phyloP scores from a whole-genome alignment of 2,329 filamentous ascomycete genomes.

The Cladosporium sp. region DNA sequence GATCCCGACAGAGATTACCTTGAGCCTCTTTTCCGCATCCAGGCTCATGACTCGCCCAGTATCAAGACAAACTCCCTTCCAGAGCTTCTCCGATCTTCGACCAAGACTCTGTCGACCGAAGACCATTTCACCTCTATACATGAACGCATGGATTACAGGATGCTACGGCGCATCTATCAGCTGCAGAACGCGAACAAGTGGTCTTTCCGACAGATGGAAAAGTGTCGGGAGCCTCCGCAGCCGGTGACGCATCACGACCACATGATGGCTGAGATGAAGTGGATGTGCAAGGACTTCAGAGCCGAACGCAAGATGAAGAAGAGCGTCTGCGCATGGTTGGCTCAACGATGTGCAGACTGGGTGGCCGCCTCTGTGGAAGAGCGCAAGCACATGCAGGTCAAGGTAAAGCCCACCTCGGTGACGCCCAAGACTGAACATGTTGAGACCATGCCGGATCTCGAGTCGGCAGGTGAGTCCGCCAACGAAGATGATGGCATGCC shows the following conservation, averaged over 20 bases:
- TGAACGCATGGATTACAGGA: conserved; percentile 84
- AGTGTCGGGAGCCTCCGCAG: conserved; percentile 76
- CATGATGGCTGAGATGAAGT: conserved; percentile 87
- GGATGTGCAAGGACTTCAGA: conserved; percentile 95
- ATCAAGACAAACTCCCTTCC: conserved; percentile 56
- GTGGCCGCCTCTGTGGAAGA: conserved; percentile 65
- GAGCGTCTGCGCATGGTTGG: conserved; percentile 75
- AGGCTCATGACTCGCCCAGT: conserved; percentile 59
- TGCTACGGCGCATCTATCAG: conserved; percentile 83
- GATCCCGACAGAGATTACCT: conserved; percentile 60
- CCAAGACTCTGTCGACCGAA: conserved; percentile 85
- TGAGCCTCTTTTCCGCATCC: conserved; percentile 60
- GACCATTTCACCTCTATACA: conserved; percentile 82
- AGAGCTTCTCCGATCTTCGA: conserved; percentile 75
- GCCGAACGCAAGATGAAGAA: conserved; percentile 95
- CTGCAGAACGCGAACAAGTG: conserved; percentile 89
- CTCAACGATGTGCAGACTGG: conserved; percentile 82
- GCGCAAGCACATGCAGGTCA: conserved; percentile 69
- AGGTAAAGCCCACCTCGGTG: conserved; percentile 47
- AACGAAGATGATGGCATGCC: conserved; percentile 36
- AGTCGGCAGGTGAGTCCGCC: conserved; percentile 34
- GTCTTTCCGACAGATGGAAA: conserved; percentile 87
- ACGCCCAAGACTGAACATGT: conserved; percentile 28
- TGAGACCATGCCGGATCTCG: conserved; percentile 34
- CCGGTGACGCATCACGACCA: conserved; percentile 82